Evolutionary conservation across 208 protist species (phyloP).

Genomic region (Giardia muris): DNA sequence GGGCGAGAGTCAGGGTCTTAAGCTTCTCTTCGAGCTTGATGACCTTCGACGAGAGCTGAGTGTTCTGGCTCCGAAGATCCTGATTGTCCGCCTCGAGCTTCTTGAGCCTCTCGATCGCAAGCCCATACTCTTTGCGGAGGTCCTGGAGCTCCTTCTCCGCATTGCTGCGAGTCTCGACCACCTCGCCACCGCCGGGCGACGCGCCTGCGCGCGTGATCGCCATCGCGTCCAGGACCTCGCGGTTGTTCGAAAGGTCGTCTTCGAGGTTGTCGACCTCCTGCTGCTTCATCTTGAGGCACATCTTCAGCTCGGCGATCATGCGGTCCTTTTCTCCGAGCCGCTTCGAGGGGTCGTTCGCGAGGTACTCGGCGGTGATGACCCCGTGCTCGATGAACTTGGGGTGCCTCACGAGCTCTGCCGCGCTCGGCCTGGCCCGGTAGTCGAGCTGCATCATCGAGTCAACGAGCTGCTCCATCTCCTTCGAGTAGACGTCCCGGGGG

Average conservation of each 20-base stretch:
- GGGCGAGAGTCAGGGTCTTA: neutral
- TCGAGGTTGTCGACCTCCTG: slow-evolving; percentile 1
- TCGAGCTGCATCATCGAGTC: neutral
- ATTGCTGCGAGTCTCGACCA: neutral
- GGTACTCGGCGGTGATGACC: neutral
- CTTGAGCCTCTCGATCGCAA: neutral
- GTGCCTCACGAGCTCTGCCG: neutral
- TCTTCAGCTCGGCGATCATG: slow-evolving; percentile 3
- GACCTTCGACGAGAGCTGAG: neutral
- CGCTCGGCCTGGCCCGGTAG: neutral
- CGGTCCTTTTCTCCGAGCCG: neutral
- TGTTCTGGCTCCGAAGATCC: neutral
- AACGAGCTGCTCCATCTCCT: neutral
- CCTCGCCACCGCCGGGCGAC: neutral
- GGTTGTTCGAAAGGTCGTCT: neutral
- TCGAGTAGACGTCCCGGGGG: neutral
- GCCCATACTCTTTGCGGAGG: neutral
- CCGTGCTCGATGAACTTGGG: neutral
- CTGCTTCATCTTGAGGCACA: slow-evolving; percentile 4
- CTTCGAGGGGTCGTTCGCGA: neutral
- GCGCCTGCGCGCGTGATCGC: neutral
- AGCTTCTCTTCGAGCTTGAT: neutral
- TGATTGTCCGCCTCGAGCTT: neutral
- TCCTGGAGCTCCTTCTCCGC: neutral
- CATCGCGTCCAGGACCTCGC: neutral